Evolutionary conservation across 257 asterid genomes (phyloP).

Genomic region (Salvia splendens): DNA sequence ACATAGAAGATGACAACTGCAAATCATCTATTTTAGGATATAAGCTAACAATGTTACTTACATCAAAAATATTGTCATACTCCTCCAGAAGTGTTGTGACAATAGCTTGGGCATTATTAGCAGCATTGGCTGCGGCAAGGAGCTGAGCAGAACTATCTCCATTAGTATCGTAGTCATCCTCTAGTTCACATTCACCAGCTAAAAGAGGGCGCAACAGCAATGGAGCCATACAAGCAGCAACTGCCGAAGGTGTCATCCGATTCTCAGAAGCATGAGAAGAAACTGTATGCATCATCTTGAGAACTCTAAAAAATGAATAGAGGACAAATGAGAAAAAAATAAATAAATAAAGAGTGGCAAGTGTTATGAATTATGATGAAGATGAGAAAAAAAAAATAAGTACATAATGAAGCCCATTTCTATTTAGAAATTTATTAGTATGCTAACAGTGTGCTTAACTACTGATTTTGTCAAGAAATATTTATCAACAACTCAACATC

Average conservation of each 20-base stretch:
- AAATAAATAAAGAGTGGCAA: conserved; percentile 14
- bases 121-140: conserved; percentile 99
- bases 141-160: conserved; percentile 96
- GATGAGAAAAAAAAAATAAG: neutral
- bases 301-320: conserved; percentile 53
- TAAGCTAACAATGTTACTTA: conserved; percentile 44
- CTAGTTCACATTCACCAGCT: conserved; percentile 97
- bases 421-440: neutral
- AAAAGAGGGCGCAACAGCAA: conserved; percentile 93
- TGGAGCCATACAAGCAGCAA: conserved; percentile 99
- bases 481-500: neutral
- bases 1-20: neutral
- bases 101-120: conserved; percentile 92
- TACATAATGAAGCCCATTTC: conserved; percentile 13
- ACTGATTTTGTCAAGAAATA: conserved; percentile 18
- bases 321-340: conserved; percentile 27
- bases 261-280: conserved; percentile 82
- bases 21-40: conserved; percentile 7
- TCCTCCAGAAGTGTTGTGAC: conserved; percentile 87
- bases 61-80: conserved; percentile 78
- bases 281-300: conserved; percentile 91
- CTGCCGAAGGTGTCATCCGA: conserved; percentile 94
- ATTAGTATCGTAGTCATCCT: conserved; percentile 75
- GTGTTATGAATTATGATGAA: conserved; percentile 11
- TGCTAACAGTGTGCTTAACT: neutral